These are phyloP conservation scores for Daldinia sp. DNA, from an alignment of 2,329 filamentous ascomycete species.

Conservation along the genomic window DNA sequence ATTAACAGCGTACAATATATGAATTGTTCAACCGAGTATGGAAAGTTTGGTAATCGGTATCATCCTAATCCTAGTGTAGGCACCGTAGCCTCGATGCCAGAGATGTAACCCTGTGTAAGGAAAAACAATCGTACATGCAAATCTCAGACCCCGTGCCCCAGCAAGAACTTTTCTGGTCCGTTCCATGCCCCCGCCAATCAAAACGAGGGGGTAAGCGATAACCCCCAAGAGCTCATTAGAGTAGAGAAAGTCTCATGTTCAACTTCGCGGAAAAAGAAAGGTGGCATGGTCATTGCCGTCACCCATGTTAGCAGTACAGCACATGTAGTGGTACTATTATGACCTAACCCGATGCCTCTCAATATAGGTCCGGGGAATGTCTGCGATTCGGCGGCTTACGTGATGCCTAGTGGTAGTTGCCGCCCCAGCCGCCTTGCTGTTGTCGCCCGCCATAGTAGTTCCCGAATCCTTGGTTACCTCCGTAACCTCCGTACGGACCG, in stretches of 20 bases:
- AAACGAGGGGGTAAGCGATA: constrained; percentile 31
- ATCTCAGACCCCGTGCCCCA: constrained; percentile 35
- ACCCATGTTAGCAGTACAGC: constrained; percentile 9
- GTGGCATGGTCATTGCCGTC: constrained; percentile 21
- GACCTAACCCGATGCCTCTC: constrained; percentile 18
- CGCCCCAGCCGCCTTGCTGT: constrained; percentile 65
- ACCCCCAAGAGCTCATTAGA: constrained; percentile 39
- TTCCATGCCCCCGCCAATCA: constrained; percentile 42
- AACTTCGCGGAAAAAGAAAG: constrained; percentile 6
- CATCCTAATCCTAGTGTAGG: constrained; percentile 45
- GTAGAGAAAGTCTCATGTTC: constrained; percentile 33
- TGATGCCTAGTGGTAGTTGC: constrained; percentile 60
- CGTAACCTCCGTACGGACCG: constrained; percentile 63
- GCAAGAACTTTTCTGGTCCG: constrained; percentile 42
- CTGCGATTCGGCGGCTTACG: constrained; percentile 34
- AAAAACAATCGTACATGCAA: constrained; percentile 47
- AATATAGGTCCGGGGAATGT: constrained; percentile 29
- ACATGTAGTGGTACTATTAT: constrained; percentile 4
- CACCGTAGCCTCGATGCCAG: constrained; percentile 37
- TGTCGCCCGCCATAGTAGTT: constrained; percentile 57
- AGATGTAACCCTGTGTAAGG: constrained; percentile 41
- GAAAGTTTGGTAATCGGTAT: constrained; percentile 41
- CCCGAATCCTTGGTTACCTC: constrained; percentile 56
- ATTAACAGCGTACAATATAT: not conserved
- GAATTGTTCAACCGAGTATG: constrained; percentile 22